Evolutionary conservation across 176 grass and related monocot genomes (phyloP).

Genomic region (Triticum turgidum): DNA sequence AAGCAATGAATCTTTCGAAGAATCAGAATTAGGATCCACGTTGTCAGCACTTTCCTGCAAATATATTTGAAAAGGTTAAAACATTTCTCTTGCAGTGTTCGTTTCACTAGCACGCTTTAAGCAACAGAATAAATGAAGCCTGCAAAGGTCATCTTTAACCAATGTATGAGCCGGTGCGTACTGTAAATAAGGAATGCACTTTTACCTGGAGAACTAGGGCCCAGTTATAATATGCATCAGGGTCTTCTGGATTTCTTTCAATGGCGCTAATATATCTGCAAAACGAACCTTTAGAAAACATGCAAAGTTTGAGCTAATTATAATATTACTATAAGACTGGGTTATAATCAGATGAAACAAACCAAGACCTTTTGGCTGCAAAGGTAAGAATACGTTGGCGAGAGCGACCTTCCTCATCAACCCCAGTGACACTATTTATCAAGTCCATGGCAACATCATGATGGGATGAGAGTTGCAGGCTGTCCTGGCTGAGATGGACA

Average conservation of each 20-base stretch:
- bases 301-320: conserved; percentile 18
- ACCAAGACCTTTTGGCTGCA: conserved; percentile 74
- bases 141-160: not conserved
- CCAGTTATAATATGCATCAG: conserved; percentile 87
- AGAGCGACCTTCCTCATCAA: conserved; percentile 77
- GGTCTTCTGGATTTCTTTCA: conserved; percentile 82
- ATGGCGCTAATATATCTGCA: conserved; percentile 75
- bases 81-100: not conserved
- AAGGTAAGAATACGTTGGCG: conserved; percentile 78
- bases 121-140: not conserved
- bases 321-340: not conserved
- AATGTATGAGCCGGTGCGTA: not conserved
- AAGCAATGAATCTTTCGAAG: conserved; percentile 78
- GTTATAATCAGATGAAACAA: not conserved
- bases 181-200: not conserved
- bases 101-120: conserved; percentile 12
- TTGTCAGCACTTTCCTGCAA: conserved; percentile 85
- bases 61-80: conserved; percentile 4
- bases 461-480: conserved; percentile 40
- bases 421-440: conserved; percentile 75
- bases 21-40: conserved; percentile 60
- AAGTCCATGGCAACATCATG: conserved; percentile 83
- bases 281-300: not conserved
- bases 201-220: conserved; percentile 78
- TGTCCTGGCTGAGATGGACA: conserved; percentile 43